Conservation (phyloP, 1,284 basidiomycete species). For the Ustilago cynodontis region DNA sequence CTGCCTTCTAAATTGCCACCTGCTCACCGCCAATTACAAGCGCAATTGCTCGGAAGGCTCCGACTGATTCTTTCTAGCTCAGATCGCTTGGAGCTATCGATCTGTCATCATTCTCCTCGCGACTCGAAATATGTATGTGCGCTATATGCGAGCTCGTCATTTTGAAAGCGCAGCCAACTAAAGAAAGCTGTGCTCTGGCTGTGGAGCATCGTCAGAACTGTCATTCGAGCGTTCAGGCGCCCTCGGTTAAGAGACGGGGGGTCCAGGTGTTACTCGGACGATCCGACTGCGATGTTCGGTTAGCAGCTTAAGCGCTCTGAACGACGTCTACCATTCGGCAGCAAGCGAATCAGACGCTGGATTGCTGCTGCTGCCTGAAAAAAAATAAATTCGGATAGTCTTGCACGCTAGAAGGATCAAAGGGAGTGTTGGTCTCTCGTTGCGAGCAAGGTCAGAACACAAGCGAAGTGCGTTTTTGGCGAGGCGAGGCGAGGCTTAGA, state of each 20-base stretch:
- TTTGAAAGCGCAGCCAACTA: too few relatives aligned
- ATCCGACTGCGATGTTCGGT: constrained; percentile 18
- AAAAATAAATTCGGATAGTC: too few relatives aligned
- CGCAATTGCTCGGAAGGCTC: background rate
- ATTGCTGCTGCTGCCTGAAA: too few relatives aligned
- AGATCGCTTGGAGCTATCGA: constrained; percentile 2
- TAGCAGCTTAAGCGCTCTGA: constrained; percentile 13
- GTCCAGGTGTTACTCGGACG: constrained; percentile 1
- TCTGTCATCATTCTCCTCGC: background rate
- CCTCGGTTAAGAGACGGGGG: constrained; percentile 1
- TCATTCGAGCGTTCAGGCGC: background rate
- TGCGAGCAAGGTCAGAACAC: background rate
- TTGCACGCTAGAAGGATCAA: constrained; percentile 1
- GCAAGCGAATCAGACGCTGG: constrained; percentile 1
- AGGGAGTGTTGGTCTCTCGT: background rate
- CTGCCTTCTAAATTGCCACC: background rate
- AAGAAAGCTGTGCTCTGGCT: background rate
- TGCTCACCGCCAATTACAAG: background rate
- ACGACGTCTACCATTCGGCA: background rate
- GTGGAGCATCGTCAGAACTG: background rate
- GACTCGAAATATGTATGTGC: background rate
- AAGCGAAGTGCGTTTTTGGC: constrained; percentile 9
- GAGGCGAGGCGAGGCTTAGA: background rate
- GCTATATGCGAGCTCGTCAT: background rate
- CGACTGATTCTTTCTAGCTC: constrained; percentile 5